Evolutionary conservation across 345 rosid genomes (phyloP), one percentile per base, ranked within the genome.

Genomic region (Geranium brycei): DNA sequence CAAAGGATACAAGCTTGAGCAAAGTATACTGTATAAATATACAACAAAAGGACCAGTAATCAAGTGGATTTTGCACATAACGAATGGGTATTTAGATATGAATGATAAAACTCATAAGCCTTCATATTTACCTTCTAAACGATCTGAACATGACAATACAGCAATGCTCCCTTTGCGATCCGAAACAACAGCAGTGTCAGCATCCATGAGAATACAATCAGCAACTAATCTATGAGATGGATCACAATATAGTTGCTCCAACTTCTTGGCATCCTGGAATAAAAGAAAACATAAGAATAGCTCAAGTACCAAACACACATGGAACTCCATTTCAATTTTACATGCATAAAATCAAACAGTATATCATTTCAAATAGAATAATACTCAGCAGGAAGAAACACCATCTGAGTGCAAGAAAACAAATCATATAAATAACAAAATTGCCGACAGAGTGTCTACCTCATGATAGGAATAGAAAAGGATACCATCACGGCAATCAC

Each of bases 401-500:
- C 53, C 15, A 6, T 8, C 59, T 2, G 8, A 57, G 55, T 3
- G 10, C 17, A 47, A 69, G 40, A 53, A 67, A 61, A 62, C 28
- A 19, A 56, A 18, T 57, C 51, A 64, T 17, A 57, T 11, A 17
- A 19, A 28, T 55, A 28, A 58, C 51, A 61, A 10, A 58, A 62
- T 61, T 23, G 53, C 65, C 63, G 51, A 69, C 19, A 65, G 55
- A 66, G 67, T 59, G 58, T 81, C 62, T 67, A 93, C 99, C 99
- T 86, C 99, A 3, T 85, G 81, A 78, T 82, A 93, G 32, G 92
- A 77, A 73, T 85, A 93, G 65, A 93, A 93, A 67, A 90, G 88
- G 73, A 93, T 81, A 72, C 99, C 99, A 71, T 93, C 99, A 61
- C 99, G 97, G 77, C 99, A 93, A 76, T 93, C 95, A 60, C 99